A percentile compares a stretch with the other conserved stretches of the same genome.
Evolutionary conservation across 352 stramenopile species (phyloP).

Genomic region (Phytophthora capsici): DNA sequence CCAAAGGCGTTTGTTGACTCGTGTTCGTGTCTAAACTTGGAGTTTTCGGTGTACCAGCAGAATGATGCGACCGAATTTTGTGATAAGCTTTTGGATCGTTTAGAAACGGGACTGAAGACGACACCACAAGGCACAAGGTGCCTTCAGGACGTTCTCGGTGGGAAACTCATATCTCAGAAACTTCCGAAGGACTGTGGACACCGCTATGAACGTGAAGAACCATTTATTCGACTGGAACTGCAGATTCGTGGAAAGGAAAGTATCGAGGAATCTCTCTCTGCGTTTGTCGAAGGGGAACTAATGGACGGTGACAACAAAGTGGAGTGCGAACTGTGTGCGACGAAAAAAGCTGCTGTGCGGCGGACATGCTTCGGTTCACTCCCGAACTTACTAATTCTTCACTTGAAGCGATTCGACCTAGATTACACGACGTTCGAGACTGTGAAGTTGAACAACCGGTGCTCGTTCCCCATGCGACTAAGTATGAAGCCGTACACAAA

Average conservation of each 20-base stretch:
- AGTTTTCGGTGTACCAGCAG: constrained; percentile 98
- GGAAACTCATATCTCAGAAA: constrained; percentile 90
- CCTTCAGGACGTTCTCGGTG: constrained; percentile 75
- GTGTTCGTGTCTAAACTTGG: constrained; percentile 90
- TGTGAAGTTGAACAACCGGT: constrained; percentile 99
- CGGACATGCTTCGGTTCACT: constrained; percentile 95
- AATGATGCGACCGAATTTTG: constrained; percentile 99
- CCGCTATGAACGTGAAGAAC: constrained; percentile 96
- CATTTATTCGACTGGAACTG: constrained; percentile 97
- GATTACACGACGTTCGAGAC: constrained; percentile 99
- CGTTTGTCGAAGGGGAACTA: constrained; percentile 98
- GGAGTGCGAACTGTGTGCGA: constrained; percentile 97
- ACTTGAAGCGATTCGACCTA: constrained; percentile 99
- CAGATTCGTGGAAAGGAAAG: constrained; percentile 98
- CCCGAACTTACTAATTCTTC: constrained; percentile 97
- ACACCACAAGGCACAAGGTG: constrained; percentile 84
- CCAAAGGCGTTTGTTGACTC: constrained; percentile 90
- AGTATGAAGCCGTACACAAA: constrained; percentile 99
- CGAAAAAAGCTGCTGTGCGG: constrained; percentile 97
- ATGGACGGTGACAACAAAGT: constrained; percentile 99
- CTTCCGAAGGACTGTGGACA: constrained; percentile 90
- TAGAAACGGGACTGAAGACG: constrained; percentile 96
- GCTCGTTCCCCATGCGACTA: constrained; percentile 97
- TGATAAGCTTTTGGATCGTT: constrained; percentile 98
- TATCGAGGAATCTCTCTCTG: constrained; percentile 97